Evolutionary conservation across 2,329 filamentous ascomycete species (phyloP), one percentile per base, ranked within the genome.

Genomic region (Diaporthe sp.): DNA sequence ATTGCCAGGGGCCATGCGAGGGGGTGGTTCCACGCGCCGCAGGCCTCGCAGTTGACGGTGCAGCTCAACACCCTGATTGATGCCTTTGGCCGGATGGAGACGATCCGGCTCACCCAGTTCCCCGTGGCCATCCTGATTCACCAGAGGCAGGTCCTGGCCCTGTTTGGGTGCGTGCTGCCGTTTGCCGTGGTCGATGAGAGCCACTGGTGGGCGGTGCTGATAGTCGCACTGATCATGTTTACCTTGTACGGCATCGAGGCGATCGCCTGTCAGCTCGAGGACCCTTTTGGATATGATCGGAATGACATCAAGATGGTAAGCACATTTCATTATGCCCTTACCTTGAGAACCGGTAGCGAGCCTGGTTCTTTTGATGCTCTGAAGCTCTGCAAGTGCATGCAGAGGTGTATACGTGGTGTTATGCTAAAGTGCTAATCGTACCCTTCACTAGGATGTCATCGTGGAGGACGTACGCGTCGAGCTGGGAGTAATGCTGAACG

Each of bases 11-110:
- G 70, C 17, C 44, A 71, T 19, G 70, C 56, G 15, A 55, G 56
- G 70, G 56, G 56, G 2, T 71, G 70, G 70, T 71, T 71, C 56
- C 70, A 71, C 35, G 70, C 70, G 44, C 70, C 70, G 17, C 70
- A 71, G 50, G 70, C 70, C 7, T 71, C 70, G 56, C 70, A 71
- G 56, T 35, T 71, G 44, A 71, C 70, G 32, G 70, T 71, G 70
- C 70, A 71, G 56, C 35, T 71, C 47, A 71, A 71, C 56, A 63
- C 70, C 3, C 19, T 71, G 6, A 50, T 71, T 15, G 70, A 71
- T 32, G 58, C 56, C 10, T 71, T 71, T 25, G 59, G 70, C 35
- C 50, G 59, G 3, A 71, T 71, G 70, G 70, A 71, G 39, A 71
- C 70, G 8, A 71, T 71, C 25, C 56, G 70, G 19, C 56, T 71